A percentile compares a stretch with the other conserved stretches of the same genome.
Evolutionary conservation across 1,284 basidiomycete genomes (phyloP).

Genomic region (Tylopilus sp.): DNA sequence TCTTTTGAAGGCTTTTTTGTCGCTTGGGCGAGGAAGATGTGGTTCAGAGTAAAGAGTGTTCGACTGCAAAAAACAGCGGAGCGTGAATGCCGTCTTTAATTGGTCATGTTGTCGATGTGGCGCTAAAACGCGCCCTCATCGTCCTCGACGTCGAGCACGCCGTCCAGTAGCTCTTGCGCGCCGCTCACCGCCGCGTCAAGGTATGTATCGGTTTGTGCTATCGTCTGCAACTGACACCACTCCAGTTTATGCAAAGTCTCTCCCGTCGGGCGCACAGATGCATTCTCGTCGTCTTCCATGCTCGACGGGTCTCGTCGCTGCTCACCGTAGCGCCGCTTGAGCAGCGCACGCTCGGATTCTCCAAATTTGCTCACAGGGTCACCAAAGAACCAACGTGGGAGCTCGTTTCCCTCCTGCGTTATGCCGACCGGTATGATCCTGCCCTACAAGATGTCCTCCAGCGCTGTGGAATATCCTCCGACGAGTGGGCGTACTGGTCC

Average conservation of each 20-base stretch:
- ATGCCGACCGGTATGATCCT: conserved; percentile 2
- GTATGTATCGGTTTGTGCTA: neutral
- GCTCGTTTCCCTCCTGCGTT: conserved; percentile 24
- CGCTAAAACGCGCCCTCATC: conserved; percentile 11
- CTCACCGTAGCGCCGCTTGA: conserved; percentile 20
- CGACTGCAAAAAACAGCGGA: conserved; percentile 28
- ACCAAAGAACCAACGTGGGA: conserved; percentile 32
- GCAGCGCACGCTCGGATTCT: conserved; percentile 22
- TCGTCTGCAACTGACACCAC: neutral
- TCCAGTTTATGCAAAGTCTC: conserved; percentile 20
- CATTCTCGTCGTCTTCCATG: neutral
- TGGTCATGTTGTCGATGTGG: conserved; percentile 42
- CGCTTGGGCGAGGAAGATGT: conserved; percentile 9
- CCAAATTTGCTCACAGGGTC: conserved; percentile 18
- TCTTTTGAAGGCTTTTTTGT: neutral
- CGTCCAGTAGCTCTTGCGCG: neutral
- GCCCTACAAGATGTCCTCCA: conserved; percentile 24
- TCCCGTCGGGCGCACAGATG: conserved; percentile 5
- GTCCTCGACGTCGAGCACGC: conserved; percentile 4
- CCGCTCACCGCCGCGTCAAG: neutral
- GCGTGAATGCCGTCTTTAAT: conserved; percentile 29
- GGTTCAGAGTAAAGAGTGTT: conserved; percentile 13
- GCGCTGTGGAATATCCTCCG: conserved; percentile 30
- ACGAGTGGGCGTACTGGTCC: conserved; percentile 39
- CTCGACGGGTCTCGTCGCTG: conserved; percentile 11